Evolutionary conservation across 2,329 filamentous ascomycete species (phyloP).

Genomic region (Aspergillus clavatus): DNA sequence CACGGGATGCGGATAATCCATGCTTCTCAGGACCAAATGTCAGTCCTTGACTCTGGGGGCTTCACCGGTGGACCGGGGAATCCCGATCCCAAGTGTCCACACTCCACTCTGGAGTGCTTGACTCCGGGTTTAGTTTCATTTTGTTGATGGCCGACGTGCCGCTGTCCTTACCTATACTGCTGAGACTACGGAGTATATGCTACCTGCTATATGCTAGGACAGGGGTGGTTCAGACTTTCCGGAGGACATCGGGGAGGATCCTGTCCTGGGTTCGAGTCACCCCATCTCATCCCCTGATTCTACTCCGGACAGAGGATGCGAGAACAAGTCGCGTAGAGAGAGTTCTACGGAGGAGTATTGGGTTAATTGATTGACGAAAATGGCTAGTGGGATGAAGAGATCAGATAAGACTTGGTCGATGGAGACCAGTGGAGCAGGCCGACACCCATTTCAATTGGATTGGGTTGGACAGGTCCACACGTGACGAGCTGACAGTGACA

Average conservation of each 20-base stretch:
- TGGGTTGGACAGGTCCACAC: neutral
- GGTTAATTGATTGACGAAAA: neutral
- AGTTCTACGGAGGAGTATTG: neutral
- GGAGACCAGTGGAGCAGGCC: neutral
- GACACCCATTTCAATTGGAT: neutral
- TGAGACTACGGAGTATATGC: too few species aligned
- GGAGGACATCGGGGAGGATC: too few species aligned
- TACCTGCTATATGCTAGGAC: too few species aligned
- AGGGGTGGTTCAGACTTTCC: too few species aligned
- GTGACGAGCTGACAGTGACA: neutral
- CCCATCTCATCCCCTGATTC: too few species aligned
- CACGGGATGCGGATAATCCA: slow-evolving; percentile 9
- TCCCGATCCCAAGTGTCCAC: neutral
- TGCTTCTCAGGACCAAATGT: too few species aligned
- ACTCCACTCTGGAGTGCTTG: neutral
- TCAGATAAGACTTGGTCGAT: neutral
- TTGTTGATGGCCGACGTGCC: too few species aligned
- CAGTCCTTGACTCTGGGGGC: too few species aligned
- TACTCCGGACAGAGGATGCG: too few species aligned
- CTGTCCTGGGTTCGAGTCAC: too few species aligned
- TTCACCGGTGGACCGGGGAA: neutral
- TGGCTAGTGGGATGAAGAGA: neutral
- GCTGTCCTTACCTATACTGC: neutral
- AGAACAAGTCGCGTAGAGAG: neutral
- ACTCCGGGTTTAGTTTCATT: neutral